Evolutionary conservation across 2,329 filamentous ascomycete species (phyloP).

Genomic region (Knufia petricola): DNA sequence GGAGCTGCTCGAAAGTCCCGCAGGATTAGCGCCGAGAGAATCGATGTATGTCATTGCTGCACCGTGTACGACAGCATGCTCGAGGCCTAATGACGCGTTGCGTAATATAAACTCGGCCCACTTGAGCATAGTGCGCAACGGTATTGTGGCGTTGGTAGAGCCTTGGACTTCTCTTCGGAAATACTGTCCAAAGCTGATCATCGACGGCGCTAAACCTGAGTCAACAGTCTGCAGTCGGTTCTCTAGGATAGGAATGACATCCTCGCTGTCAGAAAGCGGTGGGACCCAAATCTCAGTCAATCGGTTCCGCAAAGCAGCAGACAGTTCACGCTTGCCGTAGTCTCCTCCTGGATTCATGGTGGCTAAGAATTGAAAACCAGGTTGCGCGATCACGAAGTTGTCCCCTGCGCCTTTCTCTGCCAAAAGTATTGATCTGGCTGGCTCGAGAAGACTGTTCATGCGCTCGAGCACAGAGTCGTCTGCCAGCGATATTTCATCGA

Average conservation of each 20-base stretch:
- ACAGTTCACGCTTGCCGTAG: constrained; percentile 95
- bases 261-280: constrained; percentile 69
- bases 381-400: constrained; percentile 63
- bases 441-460: constrained; percentile 91
- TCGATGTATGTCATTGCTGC: constrained; percentile 95
- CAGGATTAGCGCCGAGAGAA: constrained; percentile 87
- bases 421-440: constrained; percentile 72
- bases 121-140: constrained; percentile 80
- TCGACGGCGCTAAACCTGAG: constrained; percentile 51
- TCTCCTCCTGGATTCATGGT: constrained; percentile 99
- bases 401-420: constrained; percentile 87
- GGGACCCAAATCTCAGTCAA: constrained; percentile 99
- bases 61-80: constrained; percentile 61
- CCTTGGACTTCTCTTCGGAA: constrained; percentile 74
- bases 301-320: constrained; percentile 84
- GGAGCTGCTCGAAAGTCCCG: constrained; percentile 68
- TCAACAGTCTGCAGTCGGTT: constrained; percentile 57
- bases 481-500: constrained; percentile 95
- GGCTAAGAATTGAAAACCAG: constrained; percentile 89
- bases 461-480: constrained; percentile 95
- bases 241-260: constrained; percentile 76
- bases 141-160: constrained; percentile 66
- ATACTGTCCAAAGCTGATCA: constrained; percentile 87
- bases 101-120: constrained; percentile 91
- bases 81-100: constrained; percentile 39